A percentile compares a stretch with the other conserved stretches of the same genome.
These are phyloP conservation scores for Torrubiella hemipterigena DNA, from an alignment of 2,329 filamentous ascomycete species.

Conservation along the genomic window DNA sequence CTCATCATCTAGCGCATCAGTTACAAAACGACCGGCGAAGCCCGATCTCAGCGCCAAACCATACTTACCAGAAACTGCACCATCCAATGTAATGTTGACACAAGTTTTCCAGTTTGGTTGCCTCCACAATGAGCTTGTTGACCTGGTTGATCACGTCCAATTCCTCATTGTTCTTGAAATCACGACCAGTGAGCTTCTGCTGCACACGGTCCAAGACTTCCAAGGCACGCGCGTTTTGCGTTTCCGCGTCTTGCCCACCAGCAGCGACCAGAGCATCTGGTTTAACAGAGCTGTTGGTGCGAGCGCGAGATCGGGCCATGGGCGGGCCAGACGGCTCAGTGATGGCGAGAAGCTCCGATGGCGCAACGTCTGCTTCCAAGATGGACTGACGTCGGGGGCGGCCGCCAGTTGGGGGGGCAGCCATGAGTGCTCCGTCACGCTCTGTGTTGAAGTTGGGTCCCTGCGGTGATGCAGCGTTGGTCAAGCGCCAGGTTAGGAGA, in stretches of 20 bases:
- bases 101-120: constrained; percentile 91
- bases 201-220: constrained; percentile 86
- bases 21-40: no score
- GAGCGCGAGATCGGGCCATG: constrained; percentile 36
- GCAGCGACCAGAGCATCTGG: constrained; percentile 17
- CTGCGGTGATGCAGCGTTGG: constrained; percentile 47
- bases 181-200: constrained; percentile 87
- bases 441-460: constrained; percentile 57
- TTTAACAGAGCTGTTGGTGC: constrained; percentile 45
- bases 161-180: constrained; percentile 81
- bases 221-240: constrained; percentile 84
- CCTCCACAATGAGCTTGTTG: constrained; percentile 86
- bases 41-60: no score
- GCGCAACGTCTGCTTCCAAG: constrained; percentile 49
- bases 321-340: constrained; percentile 33
- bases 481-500: constrained; percentile 92
- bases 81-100: constrained; percentile 99
- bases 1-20: no score
- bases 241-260: constrained; percentile 46
- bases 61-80: constrained; percentile 89
- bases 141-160: constrained; percentile 80
- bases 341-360: constrained; percentile 43
- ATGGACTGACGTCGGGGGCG: constrained; percentile 57
- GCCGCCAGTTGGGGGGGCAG: constrained; percentile 26
- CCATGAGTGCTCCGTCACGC: constrained; percentile 41